A percentile compares a stretch with the other conserved stretches of the same genome.
phyloP scores from a whole-genome alignment of 2,329 filamentous ascomycete species.

The Aureobasidium sp. region DNA sequence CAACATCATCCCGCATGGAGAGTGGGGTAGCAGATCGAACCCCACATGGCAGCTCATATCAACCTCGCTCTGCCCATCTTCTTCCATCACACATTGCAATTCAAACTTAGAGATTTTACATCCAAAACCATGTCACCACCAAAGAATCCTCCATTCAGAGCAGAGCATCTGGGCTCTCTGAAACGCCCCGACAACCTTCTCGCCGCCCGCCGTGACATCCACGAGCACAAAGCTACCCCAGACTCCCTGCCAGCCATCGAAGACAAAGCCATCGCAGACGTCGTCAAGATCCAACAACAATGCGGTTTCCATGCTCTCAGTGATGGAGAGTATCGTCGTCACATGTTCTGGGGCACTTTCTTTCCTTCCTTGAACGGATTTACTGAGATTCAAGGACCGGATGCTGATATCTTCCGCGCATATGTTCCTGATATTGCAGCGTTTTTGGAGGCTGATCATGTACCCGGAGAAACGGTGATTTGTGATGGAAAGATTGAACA shows the following conservation, averaged over 20 bases:
- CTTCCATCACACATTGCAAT: not conserved
- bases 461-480: conserved; percentile 48
- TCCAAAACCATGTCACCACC: conserved; percentile 18
- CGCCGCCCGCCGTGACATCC: conserved; percentile 43
- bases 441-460: conserved; percentile 50
- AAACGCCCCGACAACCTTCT: conserved; percentile 54
- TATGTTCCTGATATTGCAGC: conserved; percentile 49
- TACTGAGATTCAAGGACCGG: conserved; percentile 39
- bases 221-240: conserved; percentile 42
- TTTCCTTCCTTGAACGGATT: conserved; percentile 48
- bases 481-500: conserved; percentile 52
- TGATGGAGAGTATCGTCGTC: conserved; percentile 53
- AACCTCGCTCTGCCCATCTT: not conserved
- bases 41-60: too few relatives aligned
- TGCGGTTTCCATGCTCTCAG: conserved; percentile 53
- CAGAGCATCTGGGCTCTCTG: conserved; percentile 47
- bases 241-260: conserved; percentile 52
- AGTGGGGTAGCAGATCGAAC: too few relatives aligned
- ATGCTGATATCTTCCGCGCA: conserved; percentile 45
- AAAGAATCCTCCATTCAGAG: conserved; percentile 53
- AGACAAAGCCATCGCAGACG: conserved; percentile 52
- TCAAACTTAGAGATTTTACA: not conserved
- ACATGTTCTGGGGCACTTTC: conserved; percentile 50
- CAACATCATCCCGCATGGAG: too few relatives aligned
- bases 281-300: conserved; percentile 53